Percentiles rank a stretch among this genome's conserved stretches.
Conservation (phyloP, 257 asterid genomes). For the Fraxinus anomala region DNA sequence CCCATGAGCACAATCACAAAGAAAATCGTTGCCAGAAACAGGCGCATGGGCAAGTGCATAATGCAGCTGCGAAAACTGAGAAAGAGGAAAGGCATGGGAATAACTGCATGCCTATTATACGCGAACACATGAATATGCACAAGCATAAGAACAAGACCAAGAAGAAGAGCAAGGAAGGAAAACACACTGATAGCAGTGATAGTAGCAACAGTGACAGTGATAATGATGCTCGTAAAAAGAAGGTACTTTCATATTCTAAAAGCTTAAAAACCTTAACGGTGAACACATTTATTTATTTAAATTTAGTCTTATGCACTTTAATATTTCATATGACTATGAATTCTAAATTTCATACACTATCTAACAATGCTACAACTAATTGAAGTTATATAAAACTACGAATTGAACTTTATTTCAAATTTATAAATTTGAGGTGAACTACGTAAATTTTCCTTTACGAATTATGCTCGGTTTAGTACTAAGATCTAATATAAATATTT, state of each 20-base stretch:
- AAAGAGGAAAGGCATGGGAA: slow-evolving; percentile 20
- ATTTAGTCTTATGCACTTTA: neutral
- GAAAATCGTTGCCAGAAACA: neutral
- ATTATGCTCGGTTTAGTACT: no score
- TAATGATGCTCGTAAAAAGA: neutral
- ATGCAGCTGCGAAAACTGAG: neutral
- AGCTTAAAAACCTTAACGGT: neutral
- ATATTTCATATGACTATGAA: no score
- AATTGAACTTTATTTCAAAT: no score
- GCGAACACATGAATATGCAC: slow-evolving; percentile 10
- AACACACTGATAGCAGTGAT: neutral
- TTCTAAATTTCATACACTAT: neutral
- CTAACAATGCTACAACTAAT: neutral
- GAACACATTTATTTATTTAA: no score
- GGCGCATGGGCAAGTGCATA: no score
- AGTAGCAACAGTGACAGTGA: slow-evolving; percentile 26
- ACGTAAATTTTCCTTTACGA: no score
- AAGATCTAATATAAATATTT: no score
- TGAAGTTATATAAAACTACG: neutral
- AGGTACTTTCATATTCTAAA: slow-evolving; percentile 11
- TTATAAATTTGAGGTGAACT: no score
- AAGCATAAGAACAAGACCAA: slow-evolving; percentile 10
- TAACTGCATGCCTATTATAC: slow-evolving; percentile 27
- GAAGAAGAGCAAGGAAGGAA: slow-evolving; percentile 13
- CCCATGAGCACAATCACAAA: neutral